Evolutionary conservation across 805 yeast genomes (phyloP), one percentile per base, ranked within the genome.

Genomic region (Millerozyma miso): DNA sequence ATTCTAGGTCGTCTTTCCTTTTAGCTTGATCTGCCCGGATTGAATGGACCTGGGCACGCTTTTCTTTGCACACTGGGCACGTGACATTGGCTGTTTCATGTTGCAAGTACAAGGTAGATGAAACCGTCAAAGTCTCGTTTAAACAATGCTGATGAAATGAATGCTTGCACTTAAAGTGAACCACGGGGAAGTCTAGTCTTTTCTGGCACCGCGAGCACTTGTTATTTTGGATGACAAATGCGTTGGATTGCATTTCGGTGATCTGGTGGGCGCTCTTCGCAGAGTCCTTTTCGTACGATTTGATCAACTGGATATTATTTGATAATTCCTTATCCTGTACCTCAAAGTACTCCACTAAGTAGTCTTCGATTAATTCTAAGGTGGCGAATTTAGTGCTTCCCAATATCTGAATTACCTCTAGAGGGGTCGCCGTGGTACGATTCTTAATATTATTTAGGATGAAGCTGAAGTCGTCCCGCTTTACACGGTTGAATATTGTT

Each of bases 111-210:
- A 43, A 50, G 46, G 37, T 34, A 37, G 35, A 33, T 15, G 47
- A 41, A 16, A 59, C 62, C 45, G 61, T 49, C 12, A 52, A 61
- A 32, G 70, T 76, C 35, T 80, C 81, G 39, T 71, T 72, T 19
- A 88, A 62, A 57, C 99, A 93, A 35, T 84, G 70, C 51, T 84
- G 86, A 56, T 93, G 98, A 56, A 79, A 89, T 2, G 93, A 80
- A 55, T 93, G 99, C 23, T 75, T 74, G 65, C 99, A 93, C 49
- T 80, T 77, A 67, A 91, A 93, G 53, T 87, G 95, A 0, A 86
- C 77, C 2, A 83, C 75, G 0, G 98, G 97, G 34, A 82, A 71
- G 45, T 87, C 95, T 16, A 91, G 63, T 10, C 77, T 73, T 35
- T 74, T 66, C 7, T 76, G 69, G 57, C 97, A 90, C 14, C 79